Conservation (phyloP, 495 filamentous ascomycete species). For the Aspergillus coremiiformis region DNA sequence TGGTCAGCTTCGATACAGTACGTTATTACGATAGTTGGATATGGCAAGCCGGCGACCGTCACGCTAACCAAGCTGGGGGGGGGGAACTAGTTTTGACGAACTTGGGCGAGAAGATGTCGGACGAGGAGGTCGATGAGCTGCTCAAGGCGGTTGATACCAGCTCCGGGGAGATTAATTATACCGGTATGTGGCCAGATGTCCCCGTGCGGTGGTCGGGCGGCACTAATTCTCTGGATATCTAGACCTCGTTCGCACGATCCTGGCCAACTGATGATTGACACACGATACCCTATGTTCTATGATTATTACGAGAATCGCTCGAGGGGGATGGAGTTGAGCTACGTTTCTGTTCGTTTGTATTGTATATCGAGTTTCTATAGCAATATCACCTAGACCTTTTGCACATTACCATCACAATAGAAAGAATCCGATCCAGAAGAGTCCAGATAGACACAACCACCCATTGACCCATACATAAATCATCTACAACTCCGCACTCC, state of each 20-base stretch:
- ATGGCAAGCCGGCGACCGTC: not conserved
- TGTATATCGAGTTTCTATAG: constrained; percentile 4
- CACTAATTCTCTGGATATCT: not conserved
- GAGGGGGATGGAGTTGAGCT: constrained; percentile 1
- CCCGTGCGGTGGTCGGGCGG: not conserved
- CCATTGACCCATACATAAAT: not conserved
- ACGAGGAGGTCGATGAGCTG: constrained; percentile 96
- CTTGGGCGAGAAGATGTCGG: constrained; percentile 96
- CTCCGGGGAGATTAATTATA: constrained; percentile 94
- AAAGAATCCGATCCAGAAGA: no score
- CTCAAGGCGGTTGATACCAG: constrained; percentile 93
- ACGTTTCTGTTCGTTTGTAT: constrained; percentile 2
- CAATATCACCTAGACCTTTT: not conserved
- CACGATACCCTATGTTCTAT: constrained; percentile 19
- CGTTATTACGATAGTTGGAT: constrained; percentile 12
- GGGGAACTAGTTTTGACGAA: constrained; percentile 77
- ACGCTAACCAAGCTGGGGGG: no score
- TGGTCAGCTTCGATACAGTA: constrained; percentile 88
- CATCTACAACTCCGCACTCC: constrained; percentile 3
- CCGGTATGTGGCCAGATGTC: constrained; percentile 47
- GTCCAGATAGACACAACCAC: no score
- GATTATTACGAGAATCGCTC: constrained; percentile 5
- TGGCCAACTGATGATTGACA: constrained; percentile 68
- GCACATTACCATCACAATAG: no score
- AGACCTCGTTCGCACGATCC: constrained; percentile 91